Conservation (phyloP, 164 flowering plant species). For the Taxillus chinensis region DNA sequence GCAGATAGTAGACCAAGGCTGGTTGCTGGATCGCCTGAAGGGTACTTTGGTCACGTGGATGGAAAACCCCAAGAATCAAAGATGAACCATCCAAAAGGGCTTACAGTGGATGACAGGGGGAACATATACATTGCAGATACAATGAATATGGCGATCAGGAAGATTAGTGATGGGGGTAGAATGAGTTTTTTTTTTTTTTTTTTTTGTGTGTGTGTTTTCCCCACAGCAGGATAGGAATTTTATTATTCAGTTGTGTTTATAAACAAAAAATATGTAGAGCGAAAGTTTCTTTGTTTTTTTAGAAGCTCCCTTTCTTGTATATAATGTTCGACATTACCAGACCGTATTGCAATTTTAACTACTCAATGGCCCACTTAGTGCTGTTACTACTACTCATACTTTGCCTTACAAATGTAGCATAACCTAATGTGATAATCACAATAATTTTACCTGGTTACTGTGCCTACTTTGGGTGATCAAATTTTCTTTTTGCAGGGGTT, state of each 20-base stretch:
- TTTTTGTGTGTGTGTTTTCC: too few species aligned
- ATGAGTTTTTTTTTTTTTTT: background rate
- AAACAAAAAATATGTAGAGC: too few species aligned
- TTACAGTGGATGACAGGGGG: slow-evolving; percentile 82
- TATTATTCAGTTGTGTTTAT: too few species aligned
- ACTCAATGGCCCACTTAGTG: too few species aligned
- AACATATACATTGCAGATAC: slow-evolving; percentile 87
- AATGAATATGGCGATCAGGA: slow-evolving; percentile 88
- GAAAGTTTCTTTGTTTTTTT: too few species aligned
- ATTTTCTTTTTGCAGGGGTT: slow-evolving; percentile 40
- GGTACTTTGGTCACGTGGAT: slow-evolving; percentile 88
- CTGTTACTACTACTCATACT: too few species aligned
- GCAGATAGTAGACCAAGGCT: slow-evolving; percentile 86
- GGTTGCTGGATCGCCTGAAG: slow-evolving; percentile 85
- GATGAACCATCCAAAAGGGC: slow-evolving; percentile 84
- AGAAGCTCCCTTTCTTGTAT: too few species aligned
- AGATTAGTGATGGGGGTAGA: slow-evolving; percentile 82
- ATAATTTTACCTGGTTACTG: background rate
- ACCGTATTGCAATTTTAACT: too few species aligned
- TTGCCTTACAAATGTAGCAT: too few species aligned
- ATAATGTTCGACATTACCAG: too few species aligned
- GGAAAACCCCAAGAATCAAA: slow-evolving; percentile 77
- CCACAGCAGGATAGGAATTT: too few species aligned
- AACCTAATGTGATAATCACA: too few species aligned
- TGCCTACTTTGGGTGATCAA: background rate